A percentile compares a stretch with the other conserved stretches of the same genome.
These are phyloP conservation scores for Diaporthe helianthi DNA, from an alignment of 2,329 filamentous ascomycete genomes.

Conservation along the genomic window DNA sequence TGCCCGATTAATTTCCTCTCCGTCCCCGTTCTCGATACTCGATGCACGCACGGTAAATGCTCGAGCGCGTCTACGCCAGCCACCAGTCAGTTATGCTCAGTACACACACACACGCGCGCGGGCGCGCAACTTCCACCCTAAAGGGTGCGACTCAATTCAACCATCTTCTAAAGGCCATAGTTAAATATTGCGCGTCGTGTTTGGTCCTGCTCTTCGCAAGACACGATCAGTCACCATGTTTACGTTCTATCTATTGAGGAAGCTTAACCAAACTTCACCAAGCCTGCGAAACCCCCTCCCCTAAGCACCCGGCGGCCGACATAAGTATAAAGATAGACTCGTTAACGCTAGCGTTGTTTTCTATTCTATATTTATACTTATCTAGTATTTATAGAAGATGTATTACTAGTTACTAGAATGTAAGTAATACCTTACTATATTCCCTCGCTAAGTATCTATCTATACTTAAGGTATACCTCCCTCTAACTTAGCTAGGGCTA, in stretches of 20 bases:
- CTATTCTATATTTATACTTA: slow-evolving; percentile 19
- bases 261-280: slow-evolving; percentile 15
- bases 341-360: not conserved
- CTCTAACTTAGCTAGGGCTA: slow-evolving; percentile 18
- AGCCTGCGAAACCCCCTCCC: not conserved
- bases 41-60: slow-evolving; percentile 6
- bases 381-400: too few species aligned
- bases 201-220: not conserved
- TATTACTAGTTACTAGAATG: not conserved
- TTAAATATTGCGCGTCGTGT: not conserved
- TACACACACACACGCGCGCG: too few species aligned
- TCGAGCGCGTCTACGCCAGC: slow-evolving; percentile 4
- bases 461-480: not conserved
- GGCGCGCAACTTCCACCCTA: not conserved
- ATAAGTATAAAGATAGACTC: not conserved
- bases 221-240: not conserved
- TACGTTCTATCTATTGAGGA: not conserved
- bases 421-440: not conserved
- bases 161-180: not conserved
- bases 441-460: not conserved
- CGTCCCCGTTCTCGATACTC: not conserved
- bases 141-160: not conserved
- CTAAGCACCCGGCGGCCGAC: not conserved
- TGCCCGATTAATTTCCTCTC: not conserved
- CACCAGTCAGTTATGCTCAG: slow-evolving; percentile 20